Conservation (phyloP, 257 asterid genomes). For the Handroanthus guayacan region DNA sequence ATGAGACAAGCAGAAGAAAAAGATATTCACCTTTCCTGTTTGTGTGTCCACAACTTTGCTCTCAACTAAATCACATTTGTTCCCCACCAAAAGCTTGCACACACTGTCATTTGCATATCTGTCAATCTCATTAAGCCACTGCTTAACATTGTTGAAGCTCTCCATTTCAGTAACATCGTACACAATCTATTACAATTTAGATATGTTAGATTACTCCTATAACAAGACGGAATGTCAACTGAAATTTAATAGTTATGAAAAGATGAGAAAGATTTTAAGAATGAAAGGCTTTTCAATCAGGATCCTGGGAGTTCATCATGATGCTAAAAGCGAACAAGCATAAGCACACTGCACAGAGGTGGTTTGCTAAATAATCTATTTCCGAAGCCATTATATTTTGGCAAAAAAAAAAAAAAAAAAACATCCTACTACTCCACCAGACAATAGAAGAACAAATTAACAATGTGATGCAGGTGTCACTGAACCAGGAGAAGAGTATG, state of each 20-base stretch:
- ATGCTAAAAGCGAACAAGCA: conserved; percentile 17
- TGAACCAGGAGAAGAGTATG: too few species aligned
- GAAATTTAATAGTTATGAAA: background rate
- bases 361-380: background rate
- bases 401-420: background rate
- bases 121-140: conserved; percentile 95
- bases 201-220: conserved; percentile 34
- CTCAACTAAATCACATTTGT: conserved; percentile 95
- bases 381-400: background rate
- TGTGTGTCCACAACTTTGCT: conserved; percentile 88
- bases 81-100: conserved; percentile 98
- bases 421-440: background rate
- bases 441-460: background rate
- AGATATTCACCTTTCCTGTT: conserved; percentile 69
- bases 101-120: conserved; percentile 95
- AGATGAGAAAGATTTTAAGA: background rate
- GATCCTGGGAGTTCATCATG: background rate
- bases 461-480: too few species aligned
- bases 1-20: background rate
- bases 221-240: background rate
- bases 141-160: conserved; percentile 98
- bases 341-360: background rate
- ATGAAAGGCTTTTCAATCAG: background rate
- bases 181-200: conserved; percentile 64
- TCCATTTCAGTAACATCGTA: conserved; percentile 97